Percentiles rank a stretch among this genome's conserved stretches.
phyloP scores from a whole-genome alignment of 441 rosid genomes.

The Bocquillonia castaneifolia region DNA sequence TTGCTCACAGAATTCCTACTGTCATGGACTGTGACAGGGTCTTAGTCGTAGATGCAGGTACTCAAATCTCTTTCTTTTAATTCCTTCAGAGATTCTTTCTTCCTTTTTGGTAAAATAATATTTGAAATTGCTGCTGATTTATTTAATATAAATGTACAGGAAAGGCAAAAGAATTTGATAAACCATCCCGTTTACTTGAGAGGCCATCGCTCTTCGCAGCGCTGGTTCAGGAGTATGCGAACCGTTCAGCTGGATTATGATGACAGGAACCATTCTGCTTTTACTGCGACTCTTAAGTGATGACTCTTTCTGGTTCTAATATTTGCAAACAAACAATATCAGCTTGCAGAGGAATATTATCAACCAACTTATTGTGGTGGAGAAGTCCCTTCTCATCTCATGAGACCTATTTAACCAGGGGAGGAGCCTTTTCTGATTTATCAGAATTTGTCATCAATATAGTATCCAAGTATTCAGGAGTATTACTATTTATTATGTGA shows the following conservation, averaged over 20 bases:
- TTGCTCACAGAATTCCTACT: constrained; percentile 93
- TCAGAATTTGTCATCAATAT: too few species aligned
- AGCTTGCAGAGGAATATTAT: not conserved
- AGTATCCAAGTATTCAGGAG: too few species aligned
- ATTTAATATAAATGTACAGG: constrained; percentile 35
- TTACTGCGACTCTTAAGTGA: too few species aligned
- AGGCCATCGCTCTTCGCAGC: constrained; percentile 73
- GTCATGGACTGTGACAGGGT: constrained; percentile 95
- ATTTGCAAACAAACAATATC: too few species aligned
- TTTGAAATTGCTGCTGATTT: not conserved
- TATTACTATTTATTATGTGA: too few species aligned
- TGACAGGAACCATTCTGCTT: constrained; percentile 10
- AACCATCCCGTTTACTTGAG: constrained; percentile 63
- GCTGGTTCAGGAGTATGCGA: constrained; percentile 87
- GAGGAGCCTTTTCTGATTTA: too few species aligned
- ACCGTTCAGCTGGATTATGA: constrained; percentile 60
- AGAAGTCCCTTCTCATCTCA: too few species aligned
- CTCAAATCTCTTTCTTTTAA: not conserved
- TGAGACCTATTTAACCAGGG: too few species aligned
- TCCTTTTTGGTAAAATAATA: not conserved
- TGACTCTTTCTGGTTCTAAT: too few species aligned
- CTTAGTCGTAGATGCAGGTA: constrained; percentile 84
- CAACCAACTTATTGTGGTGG: too few species aligned
- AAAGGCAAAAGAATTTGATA: constrained; percentile 65
- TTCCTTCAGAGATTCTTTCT: not conserved